Base-by-base conservation (phyloP, 305 asterid genomes). In the Rubia tinctorum region DNA sequence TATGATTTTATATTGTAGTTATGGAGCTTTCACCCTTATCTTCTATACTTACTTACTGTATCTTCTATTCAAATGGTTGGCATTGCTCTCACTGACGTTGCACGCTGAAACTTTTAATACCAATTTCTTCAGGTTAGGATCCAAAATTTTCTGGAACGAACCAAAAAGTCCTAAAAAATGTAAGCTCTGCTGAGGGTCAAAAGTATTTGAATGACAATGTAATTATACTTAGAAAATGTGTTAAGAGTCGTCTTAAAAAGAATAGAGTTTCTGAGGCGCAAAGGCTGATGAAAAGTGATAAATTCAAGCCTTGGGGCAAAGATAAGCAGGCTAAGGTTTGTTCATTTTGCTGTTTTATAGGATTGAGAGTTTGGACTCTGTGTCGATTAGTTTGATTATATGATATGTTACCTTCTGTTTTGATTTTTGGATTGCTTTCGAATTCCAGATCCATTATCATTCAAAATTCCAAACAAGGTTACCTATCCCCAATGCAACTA, bases 301-400 rank as follows among this genome's bases (percentile, higher is more conserved):
- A 86, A 74, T 69, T 79, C 65, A 83, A 88, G 88, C 47, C 93
- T 47, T 94, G 99, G 99, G 89, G 89, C 71, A 87, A 84, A 83
- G 96, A 82, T 67, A 84, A 73, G 65, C 97, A 90, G 77, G 99
- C 98, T 73, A 94, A 94, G 98, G 99, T 91, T 75, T 80, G 87
- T 37, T 40, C n/a, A 5, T 71, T 13, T n/a, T 56, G 23, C 40
- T 75, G 64, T 53, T 27, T 69, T 15, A 69, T 10, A 34, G 10
- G 20, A 51, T 53, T 51, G 80, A 80, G 80, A 66, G 39, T 89
- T 74, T 84, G 82, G 56, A 77, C 30, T 66, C 51, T 66, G 5
- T 2, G 63, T 59, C 62, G n/a, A n/a, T n/a, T n/a, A n/a, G n/a
- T n/a, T n/a, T n/a, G n/a, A n/a, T n/a, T n/a, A n/a, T n/a, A 56